A percentile compares a stretch with the other conserved stretches of the same genome.
phyloP scores from a whole-genome alignment of 257 asterid genomes.

The Pogostemon cablin region DNA sequence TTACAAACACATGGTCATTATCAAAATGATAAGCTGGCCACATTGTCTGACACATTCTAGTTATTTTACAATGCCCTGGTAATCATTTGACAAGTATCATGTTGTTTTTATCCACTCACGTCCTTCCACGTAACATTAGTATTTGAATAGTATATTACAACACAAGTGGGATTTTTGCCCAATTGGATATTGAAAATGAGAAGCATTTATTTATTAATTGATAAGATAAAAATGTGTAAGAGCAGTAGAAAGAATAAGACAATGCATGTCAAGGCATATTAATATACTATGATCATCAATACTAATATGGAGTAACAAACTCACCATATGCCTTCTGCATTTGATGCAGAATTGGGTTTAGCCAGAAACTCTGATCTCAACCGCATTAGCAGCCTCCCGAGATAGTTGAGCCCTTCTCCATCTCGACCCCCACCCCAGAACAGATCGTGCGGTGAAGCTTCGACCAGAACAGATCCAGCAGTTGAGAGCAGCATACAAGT shows the following conservation, averaged over 20 bases:
- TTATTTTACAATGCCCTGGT: too few species aligned
- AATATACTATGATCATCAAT: too few species aligned
- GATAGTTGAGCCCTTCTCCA: conserved; percentile 98
- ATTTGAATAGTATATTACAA: background rate
- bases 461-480: conserved; percentile 87
- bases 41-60: too few species aligned
- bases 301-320: too few species aligned
- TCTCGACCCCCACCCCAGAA: conserved; percentile 99
- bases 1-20: too few species aligned
- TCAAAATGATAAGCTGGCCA: too few species aligned
- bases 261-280: too few species aligned
- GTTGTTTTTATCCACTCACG: too few species aligned
- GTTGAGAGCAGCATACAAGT: conserved; percentile 75
- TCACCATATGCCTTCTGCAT: conserved; percentile 1
- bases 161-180: background rate
- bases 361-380: conserved; percentile 79
- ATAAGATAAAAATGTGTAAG: background rate
- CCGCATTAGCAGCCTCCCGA: conserved; percentile 88
- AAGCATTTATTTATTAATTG: conserved; percentile 2
- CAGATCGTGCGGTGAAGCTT: conserved; percentile 92
- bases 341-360: conserved; percentile 30
- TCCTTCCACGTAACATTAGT: background rate
- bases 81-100: too few species aligned
- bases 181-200: background rate
- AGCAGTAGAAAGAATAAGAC: background rate